Percentiles rank a stretch among this genome's conserved stretches.
Evolutionary conservation across 306 rosid genomes (phyloP).

Genomic region (Elaeagnus macrophylla): DNA sequence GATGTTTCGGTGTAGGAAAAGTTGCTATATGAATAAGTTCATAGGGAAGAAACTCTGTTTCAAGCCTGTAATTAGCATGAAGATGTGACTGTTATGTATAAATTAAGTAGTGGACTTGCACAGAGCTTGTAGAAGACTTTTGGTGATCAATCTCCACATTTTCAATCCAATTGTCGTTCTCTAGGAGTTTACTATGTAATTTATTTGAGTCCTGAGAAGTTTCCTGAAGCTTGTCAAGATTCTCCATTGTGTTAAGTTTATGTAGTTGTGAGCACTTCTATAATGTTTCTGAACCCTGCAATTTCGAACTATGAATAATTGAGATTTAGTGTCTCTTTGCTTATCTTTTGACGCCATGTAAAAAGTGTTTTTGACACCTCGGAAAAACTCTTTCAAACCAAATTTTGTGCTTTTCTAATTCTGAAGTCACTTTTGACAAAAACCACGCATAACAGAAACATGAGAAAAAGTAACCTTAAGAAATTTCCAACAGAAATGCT

Average conservation of each 20-base stretch:
- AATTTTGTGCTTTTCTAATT: no score
- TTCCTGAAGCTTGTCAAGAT: neutral
- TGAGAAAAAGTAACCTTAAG: no score
- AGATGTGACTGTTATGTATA: neutral
- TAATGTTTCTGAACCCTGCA: constrained; percentile 8
- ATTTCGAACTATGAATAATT: neutral
- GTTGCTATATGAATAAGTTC: constrained; percentile 5
- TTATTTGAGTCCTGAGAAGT: neutral
- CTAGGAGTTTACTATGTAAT: neutral
- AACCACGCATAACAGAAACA: no score
- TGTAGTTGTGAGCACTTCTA: constrained; percentile 8
- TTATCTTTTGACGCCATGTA: no score
- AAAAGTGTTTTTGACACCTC: no score
- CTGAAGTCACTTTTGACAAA: no score
- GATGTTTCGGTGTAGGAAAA: neutral
- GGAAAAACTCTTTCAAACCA: no score
- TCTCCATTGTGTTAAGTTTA: constrained; percentile 9
- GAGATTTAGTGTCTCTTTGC: no score
- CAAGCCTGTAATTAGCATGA: neutral
- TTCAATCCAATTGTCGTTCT: neutral
- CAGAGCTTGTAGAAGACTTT: constrained; percentile 6
- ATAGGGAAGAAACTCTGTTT: neutral
- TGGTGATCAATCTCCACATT: constrained; percentile 7
- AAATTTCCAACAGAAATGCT: no score
- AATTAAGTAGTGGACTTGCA: constrained; percentile 2